Evolutionary conservation across 2,329 filamentous ascomycete species (phyloP), one percentile per base, ranked within the genome.

Genomic region (Periconia sp.): DNA sequence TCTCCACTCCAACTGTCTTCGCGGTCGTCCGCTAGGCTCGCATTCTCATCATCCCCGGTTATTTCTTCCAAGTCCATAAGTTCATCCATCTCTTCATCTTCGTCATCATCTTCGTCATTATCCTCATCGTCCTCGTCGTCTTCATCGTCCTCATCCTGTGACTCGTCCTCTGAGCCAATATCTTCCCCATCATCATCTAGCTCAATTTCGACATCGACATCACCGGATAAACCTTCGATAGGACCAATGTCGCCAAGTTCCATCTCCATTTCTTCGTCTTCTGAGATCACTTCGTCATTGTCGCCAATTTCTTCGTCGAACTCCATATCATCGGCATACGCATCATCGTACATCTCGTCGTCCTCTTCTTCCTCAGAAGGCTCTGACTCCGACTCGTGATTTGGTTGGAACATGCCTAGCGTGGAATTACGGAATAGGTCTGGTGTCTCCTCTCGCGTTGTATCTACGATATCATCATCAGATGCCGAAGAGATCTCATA

Each of bases 351-450:
- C 88, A 96, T 94, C 36, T 91, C 90, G 48, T 83, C 79, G 33
- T 91, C 90, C 35, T 69, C 72, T 16, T 76, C 72, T 32, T 75
- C 85, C 44, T 88, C 84, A 46, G 86, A 86, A 12, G 80, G 81
- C 11, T 85, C 85, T 22, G 89, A 88, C 23, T 88, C 90, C 36
- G 89, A 91, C 51, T 92, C 89, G 44, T 87, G 83, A 36, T 86
- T 83, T 53, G 88, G 86, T 67, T 97, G 94, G 39, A 96, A 85
- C 85, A 97, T 95, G 36, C 94, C 92, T 16, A 99, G 78, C 1
- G 95, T 90, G 2, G 94, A 97, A 69, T 97, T 96, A 39, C 95
- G 88, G 75, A 96, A 97, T 15, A 99, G 80, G 72, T 99, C 94
- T 21, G 95, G 94, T 4, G 95, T 99, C 67, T 97, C 94, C 43